Evolutionary conservation across 2,329 filamentous ascomycete species (phyloP).

Genomic region (Shiraia sp.): DNA sequence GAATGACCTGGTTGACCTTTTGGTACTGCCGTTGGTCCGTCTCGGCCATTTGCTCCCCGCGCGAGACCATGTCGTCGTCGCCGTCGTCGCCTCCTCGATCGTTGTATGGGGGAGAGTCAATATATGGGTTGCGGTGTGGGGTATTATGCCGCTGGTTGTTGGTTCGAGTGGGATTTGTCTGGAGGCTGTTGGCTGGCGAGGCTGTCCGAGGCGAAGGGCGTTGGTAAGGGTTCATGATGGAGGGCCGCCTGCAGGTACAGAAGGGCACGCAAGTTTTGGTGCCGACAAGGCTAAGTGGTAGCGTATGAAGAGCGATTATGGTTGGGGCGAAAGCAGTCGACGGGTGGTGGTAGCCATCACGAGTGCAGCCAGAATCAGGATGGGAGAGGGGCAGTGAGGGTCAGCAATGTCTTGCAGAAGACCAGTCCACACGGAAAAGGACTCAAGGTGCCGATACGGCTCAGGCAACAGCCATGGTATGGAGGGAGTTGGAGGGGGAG

Average conservation of each 20-base stretch:
- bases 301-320: constrained; percentile 25
- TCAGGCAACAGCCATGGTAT: constrained; percentile 45
- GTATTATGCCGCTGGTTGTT: constrained; percentile 78
- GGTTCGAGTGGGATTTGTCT: constrained; percentile 69
- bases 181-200: constrained; percentile 72
- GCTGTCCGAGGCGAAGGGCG: constrained; percentile 72
- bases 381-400: constrained; percentile 26
- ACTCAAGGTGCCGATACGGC: constrained; percentile 15
- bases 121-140: constrained; percentile 56
- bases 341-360: constrained; percentile 45
- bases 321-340: constrained; percentile 39
- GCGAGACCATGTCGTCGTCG: constrained; percentile 49
- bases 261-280: constrained; percentile 7
- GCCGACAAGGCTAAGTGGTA: constrained; percentile 14
- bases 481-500: constrained; percentile 15
- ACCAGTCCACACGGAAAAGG: constrained; percentile 32
- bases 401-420: constrained; percentile 33
- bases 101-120: constrained; percentile 54
- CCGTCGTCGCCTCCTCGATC: constrained; percentile 57
- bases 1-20: constrained; percentile 91
- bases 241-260: constrained; percentile 28
- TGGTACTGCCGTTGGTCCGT: constrained; percentile 40
- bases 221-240: constrained; percentile 80
- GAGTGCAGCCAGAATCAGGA: constrained; percentile 35
- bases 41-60: constrained; percentile 33